Base-by-base conservation (phyloP, 192 early-diverging fungal species). In the Coemansia sp. region DNA sequence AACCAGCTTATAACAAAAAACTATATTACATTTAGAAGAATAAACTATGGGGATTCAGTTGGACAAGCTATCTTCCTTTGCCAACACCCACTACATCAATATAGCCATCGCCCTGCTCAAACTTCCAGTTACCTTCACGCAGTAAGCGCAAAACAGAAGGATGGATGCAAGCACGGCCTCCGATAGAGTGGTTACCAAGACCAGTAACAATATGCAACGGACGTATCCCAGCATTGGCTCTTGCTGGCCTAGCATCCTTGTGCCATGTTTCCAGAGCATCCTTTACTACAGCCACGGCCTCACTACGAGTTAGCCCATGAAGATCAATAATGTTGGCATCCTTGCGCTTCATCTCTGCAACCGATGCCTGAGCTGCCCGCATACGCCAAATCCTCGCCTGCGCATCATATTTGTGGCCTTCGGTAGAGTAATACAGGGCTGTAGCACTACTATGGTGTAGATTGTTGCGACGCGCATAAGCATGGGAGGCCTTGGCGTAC, bases 201-300 rank as follows among this genome's bases (percentile, higher is more conserved):
- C 88, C 88, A 6, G 86, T 88, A 16, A 90, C 70, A 21, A 88
- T 86, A 38, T 80, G 79, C 54, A 90, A 50, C 2, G 86, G 84
- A 2, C 49, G 50, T 18, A 1, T 48, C 8, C 56, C n/a, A 10
- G 26, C 6, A 11, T 15, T 37, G 35, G 33, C 28, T 2, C 14
- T 47, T 13, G 52, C 40, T 10, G 14, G 13, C 7, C 33, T 2
- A 26, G 45, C 47, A 10, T 12, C 16, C 0, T 14, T n/a, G 21
- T 46, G 44, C 85, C 86, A 88, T 30, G 82, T 63, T 3, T 72
- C 78, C 6, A 83, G 74, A 6, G 80, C 81, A 49, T 87, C 85
- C 60, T 71, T 59, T 0, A 82, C 80, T 11, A 90, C 61, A 9
- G 74, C 78, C 4, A 81, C 57, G 0, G 88, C 86, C 57, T 90